phyloP scores from a whole-genome alignment of 2,329 filamentous ascomycete genomes.

The Aspergillus thermomutatus region DNA sequence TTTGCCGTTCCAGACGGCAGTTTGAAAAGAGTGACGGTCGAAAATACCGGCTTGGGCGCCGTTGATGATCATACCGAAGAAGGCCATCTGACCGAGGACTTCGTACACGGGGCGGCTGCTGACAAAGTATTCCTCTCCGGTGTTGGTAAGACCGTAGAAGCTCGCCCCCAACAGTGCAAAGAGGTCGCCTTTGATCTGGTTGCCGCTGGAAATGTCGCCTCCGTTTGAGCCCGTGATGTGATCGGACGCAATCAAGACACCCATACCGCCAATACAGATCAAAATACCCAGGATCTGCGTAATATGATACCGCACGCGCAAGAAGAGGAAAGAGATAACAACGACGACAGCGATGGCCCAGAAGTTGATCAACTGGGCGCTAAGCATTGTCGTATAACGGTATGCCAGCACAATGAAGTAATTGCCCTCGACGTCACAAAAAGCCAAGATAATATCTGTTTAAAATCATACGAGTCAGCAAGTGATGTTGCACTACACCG shows the following conservation, averaged over 20 bases:
- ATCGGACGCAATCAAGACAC: slow-evolving; percentile 80
- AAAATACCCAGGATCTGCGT: slow-evolving; percentile 84
- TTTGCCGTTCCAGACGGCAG: slow-evolving; percentile 62
- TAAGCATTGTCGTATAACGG: slow-evolving; percentile 85
- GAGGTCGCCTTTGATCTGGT: slow-evolving; percentile 85
- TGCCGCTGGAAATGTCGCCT: slow-evolving; percentile 53
- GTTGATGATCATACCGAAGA: slow-evolving; percentile 88
- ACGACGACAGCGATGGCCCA: slow-evolving; percentile 97
- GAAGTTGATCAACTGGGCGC: slow-evolving; percentile 94
- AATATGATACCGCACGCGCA: slow-evolving; percentile 84
- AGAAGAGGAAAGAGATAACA: slow-evolving; percentile 73
- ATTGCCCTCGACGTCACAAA: slow-evolving; percentile 93
- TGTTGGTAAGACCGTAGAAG: slow-evolving; percentile 87
- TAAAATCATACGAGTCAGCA: neutral
- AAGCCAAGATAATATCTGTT: slow-evolving; percentile 75
- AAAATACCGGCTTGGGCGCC: slow-evolving; percentile 89
- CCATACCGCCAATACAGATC: slow-evolving; percentile 86
- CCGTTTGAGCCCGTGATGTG: slow-evolving; percentile 73
- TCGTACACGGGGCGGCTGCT: slow-evolving; percentile 84
- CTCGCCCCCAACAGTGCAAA: slow-evolving; percentile 87
- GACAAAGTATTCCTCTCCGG: slow-evolving; percentile 92
- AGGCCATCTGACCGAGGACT: slow-evolving; percentile 83
- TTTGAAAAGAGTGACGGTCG: slow-evolving; percentile 69
- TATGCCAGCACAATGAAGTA: slow-evolving; percentile 97
- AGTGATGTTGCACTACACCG: neutral